Percentiles rank a stretch among this genome's conserved stretches.
These are phyloP conservation scores for Ustilago vetiveriae DNA, from an alignment of 1,284 basidiomycete genomes.

Conservation along the genomic window DNA sequence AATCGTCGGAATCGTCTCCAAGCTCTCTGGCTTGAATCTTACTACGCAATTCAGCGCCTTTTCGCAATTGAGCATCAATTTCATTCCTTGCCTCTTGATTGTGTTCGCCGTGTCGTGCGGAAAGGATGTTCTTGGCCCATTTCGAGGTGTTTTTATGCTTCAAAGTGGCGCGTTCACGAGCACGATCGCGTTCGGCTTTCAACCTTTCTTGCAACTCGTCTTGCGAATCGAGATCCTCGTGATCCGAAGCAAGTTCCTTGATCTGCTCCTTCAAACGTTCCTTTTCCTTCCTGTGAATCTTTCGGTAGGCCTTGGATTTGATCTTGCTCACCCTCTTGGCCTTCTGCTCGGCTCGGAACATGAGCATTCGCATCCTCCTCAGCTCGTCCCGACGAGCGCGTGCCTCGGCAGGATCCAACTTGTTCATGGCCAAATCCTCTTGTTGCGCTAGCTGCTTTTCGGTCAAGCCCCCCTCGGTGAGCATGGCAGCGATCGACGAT, in stretches of 20 bases:
- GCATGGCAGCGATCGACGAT: slow-evolving; percentile 59
- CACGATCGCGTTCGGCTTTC: slow-evolving; percentile 76
- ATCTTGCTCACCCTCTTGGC: slow-evolving; percentile 92
- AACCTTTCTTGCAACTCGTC: slow-evolving; percentile 71
- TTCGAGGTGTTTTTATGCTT: slow-evolving; percentile 67
- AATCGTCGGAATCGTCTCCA: slow-evolving; percentile 31
- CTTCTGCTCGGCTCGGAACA: slow-evolving; percentile 92
- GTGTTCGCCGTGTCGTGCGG: slow-evolving; percentile 38
- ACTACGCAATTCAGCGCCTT: slow-evolving; percentile 47
- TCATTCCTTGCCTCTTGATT: slow-evolving; percentile 57
- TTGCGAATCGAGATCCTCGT: slow-evolving; percentile 66
- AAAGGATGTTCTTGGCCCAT: slow-evolving; percentile 61
- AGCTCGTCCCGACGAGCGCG: slow-evolving; percentile 81
- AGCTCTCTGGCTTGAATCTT: slow-evolving; percentile 55
- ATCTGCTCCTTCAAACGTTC: slow-evolving; percentile 71
- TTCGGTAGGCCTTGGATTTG: slow-evolving; percentile 92
- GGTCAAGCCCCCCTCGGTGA: slow-evolving; percentile 65
- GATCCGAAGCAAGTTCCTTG: slow-evolving; percentile 65
- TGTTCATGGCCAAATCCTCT: slow-evolving; percentile 83
- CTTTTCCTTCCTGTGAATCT: slow-evolving; percentile 81
- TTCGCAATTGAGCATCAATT: slow-evolving; percentile 56
- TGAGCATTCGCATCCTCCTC: slow-evolving; percentile 86
- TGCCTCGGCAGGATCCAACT: slow-evolving; percentile 84
- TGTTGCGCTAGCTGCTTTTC: slow-evolving; percentile 78
- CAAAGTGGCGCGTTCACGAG: slow-evolving; percentile 62